Evolutionary conservation across 345 rosid genomes (phyloP).

Genomic region (Rhodamnia argentea): DNA sequence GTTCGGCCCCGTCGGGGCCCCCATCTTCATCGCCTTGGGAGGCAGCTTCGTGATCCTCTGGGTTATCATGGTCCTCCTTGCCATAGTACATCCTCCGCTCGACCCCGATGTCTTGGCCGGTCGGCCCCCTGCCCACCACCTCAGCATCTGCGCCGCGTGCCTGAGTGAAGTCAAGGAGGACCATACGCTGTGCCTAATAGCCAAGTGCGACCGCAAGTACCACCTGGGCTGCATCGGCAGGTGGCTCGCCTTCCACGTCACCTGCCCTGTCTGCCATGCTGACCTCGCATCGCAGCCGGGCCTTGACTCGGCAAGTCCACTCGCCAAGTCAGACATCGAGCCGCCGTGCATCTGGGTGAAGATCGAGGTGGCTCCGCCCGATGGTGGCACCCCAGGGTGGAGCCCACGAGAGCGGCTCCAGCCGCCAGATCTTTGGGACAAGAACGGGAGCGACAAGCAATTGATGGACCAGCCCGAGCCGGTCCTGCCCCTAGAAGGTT

Average conservation of each 20-base stretch:
- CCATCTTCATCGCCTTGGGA: too few relatives aligned
- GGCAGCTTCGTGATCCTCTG: too few relatives aligned
- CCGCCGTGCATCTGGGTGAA: background rate
- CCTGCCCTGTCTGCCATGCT: constrained; percentile 88
- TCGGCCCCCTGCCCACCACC: too few relatives aligned
- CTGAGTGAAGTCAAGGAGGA: too few relatives aligned
- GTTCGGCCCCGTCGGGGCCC: too few relatives aligned
- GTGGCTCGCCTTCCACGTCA: constrained; percentile 71
- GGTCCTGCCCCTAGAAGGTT: constrained; percentile 27
- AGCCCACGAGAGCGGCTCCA: constrained; percentile 66
- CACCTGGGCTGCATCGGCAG: constrained; percentile 79
- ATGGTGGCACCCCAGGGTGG: constrained; percentile 69
- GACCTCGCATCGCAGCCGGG: constrained; percentile 31
- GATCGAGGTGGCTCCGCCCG: constrained; percentile 26
- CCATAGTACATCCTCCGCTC: too few relatives aligned
- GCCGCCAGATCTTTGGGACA: constrained; percentile 48
- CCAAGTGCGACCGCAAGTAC: constrained; percentile 77
- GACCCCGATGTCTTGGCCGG: too few relatives aligned
- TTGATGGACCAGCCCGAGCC: constrained; percentile 46
- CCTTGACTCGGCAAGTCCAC: constrained; percentile 1
- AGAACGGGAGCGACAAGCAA: constrained; percentile 29
- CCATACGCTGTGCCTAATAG: constrained; percentile 27
- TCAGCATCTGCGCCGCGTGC: constrained; percentile 15
- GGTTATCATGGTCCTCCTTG: too few relatives aligned
- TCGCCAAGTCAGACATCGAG: background rate